Evolutionary conservation across 2,329 filamentous ascomycete species (phyloP), one percentile per base, ranked within the genome.

Genomic region (Ramularia endophylla): DNA sequence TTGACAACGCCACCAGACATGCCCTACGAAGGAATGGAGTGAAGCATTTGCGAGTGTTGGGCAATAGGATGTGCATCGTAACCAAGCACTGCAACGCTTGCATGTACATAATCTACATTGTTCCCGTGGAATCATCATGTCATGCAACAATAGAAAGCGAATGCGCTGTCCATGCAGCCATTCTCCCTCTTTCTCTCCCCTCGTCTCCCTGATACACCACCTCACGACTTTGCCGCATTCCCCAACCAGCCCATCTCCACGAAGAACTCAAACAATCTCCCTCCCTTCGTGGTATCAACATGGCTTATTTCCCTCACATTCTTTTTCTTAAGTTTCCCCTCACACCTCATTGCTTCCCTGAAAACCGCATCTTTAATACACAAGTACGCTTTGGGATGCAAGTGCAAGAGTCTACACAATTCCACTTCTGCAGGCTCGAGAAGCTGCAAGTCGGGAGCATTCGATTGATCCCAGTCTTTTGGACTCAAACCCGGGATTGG

Each of bases 291-390:
- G 8, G 80, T 78, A 58, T 97, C 90, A 38, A 97, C 76, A 61
- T 74, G 77, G 59, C 85, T 89, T 18, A 97, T 82, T 59, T 94
- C 85, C 60, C 83, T 85, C 2, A 88, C 88, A 54, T 90, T 83
- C 67, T 95, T 97, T 75, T 92, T 95, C 72, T 95, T 97, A 6
- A 98, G 68, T 9, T 75, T 78, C 1, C 92, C 92, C 44, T 92
- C 90, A 44, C 82, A 81, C 66, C 90, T 92, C 62, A 95, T 78
- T 0, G 90, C 87, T 61, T 97, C 90, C 56, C 87, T 86, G 38
- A 97, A 66, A n/a, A 97, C 73, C 47, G 85, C 81, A 62, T 95
- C 88, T 65, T 98, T 98, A 65, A 97, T 87, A 59, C 87, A 87
- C 4, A 95, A 67, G 63, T 95, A 98, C 1, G 92, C 87, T 68